These are phyloP conservation scores for Diaporthe capsici DNA, from an alignment of 2,329 filamentous ascomycete species.

Conservation along the genomic window DNA sequence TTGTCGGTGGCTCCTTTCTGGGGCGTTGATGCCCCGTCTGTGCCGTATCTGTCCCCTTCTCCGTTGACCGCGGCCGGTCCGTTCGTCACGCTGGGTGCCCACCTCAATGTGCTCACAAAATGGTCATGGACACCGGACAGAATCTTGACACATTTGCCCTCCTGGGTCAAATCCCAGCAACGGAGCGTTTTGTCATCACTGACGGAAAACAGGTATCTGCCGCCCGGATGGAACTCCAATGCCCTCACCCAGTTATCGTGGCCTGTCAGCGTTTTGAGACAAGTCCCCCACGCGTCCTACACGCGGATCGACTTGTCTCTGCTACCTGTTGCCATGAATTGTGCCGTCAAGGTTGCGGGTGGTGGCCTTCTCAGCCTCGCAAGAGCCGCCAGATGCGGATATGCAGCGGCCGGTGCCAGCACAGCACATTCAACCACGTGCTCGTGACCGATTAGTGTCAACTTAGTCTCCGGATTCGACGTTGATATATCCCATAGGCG, in stretches of 20 bases:
- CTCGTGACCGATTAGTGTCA: conserved; percentile 87
- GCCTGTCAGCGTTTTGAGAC: conserved; percentile 86
- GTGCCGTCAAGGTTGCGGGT: conserved; percentile 79
- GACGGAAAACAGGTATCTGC: conserved; percentile 89
- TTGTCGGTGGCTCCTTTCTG: conserved; percentile 65
- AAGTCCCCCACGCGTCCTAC: conserved; percentile 88
- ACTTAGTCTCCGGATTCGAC: conserved; percentile 78
- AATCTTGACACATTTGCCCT: conserved; percentile 89
- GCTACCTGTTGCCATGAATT: conserved; percentile 91
- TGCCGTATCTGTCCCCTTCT: conserved; percentile 58
- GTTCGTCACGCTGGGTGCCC: conserved; percentile 84
- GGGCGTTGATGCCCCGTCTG: conserved; percentile 55
- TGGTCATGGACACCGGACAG: conserved; percentile 83
- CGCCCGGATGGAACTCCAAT: conserved; percentile 90
- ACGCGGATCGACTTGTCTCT: conserved; percentile 92
- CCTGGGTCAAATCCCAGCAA: conserved; percentile 94
- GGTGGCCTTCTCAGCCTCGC: conserved; percentile 89
- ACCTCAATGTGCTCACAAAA: conserved; percentile 88
- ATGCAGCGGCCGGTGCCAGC: conserved; percentile 84
- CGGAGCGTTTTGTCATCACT: conserved; percentile 92
- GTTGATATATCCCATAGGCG: conserved; percentile 88
- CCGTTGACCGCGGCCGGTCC: conserved; percentile 61
- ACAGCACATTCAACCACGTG: conserved; percentile 89
- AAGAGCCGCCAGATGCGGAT: conserved; percentile 81
- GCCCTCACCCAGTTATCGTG: conserved; percentile 96